phyloP scores from a whole-genome alignment of 345 rosid species.

The Salix viminalis region DNA sequence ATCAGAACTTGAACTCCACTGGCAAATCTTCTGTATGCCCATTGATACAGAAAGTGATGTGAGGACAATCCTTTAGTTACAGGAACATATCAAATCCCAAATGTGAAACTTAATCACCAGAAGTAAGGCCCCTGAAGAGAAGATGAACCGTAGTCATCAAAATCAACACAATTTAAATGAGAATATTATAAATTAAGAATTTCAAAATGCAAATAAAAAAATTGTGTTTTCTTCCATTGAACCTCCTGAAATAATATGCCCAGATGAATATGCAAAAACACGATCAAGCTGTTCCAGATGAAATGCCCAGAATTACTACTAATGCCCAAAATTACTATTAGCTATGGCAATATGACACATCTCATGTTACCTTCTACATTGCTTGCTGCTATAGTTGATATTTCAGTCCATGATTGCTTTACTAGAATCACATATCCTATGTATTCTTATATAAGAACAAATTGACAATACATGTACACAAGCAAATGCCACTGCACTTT shows the following conservation, averaged over 20 bases:
- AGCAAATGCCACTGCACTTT: background rate
- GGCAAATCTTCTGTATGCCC: constrained; percentile 39
- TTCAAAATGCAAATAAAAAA: background rate
- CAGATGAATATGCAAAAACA: background rate
- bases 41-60: constrained; percentile 18
- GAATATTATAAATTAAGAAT: background rate
- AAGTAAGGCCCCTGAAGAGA: constrained; percentile 23
- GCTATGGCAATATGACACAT: background rate
- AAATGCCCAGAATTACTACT: background rate
- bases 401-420: background rate
- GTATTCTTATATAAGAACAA: background rate
- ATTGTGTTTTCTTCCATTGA: background rate
- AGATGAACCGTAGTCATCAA: constrained; percentile 11
- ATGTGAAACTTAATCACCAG: constrained; percentile 6
- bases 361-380: background rate
- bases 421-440: background rate
- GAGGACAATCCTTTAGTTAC: constrained; percentile 17
- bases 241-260: background rate
- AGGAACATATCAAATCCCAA: constrained; percentile 4
- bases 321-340: background rate
- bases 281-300: background rate
- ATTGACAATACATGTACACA: background rate
- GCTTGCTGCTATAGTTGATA: background rate
- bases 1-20: constrained; percentile 14
- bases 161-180: background rate